phyloP scores from a whole-genome alignment of 495 filamentous ascomycete species.

The Lophiotrema nucula region DNA sequence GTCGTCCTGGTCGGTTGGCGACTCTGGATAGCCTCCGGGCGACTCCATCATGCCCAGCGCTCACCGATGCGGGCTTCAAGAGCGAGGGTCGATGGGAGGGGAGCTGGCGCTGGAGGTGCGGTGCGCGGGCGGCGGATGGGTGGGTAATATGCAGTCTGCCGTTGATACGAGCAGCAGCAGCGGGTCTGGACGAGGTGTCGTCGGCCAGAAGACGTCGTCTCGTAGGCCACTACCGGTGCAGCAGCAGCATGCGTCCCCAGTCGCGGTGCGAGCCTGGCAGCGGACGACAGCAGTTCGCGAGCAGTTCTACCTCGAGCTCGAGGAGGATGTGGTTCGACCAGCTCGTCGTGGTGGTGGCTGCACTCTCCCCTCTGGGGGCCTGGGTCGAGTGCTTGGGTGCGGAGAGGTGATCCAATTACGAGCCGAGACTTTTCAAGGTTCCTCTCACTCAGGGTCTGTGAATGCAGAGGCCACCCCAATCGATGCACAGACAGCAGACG shows the following conservation, averaged over 20 bases:
- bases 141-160: not conserved
- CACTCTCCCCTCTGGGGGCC: slow-evolving; percentile 1
- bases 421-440: not conserved
- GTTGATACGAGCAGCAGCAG: not conserved
- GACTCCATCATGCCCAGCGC: slow-evolving; percentile 49
- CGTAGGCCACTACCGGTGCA: no score
- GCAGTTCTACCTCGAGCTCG: not conserved
- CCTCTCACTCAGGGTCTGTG: not conserved
- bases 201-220: no score
- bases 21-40: slow-evolving; percentile 69
- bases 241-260: not conserved
- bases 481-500: not conserved
- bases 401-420: not conserved
- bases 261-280: not conserved
- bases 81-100: not conserved
- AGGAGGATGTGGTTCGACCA: not conserved
- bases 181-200: no score
- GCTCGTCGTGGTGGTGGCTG: not conserved
- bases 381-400: not conserved
- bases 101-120: not conserved
- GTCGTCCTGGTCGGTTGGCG: slow-evolving; percentile 84
- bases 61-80: not conserved
- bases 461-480: not conserved
- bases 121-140: not conserved
- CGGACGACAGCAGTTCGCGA: not conserved